Evolutionary conservation across 139 green algal genomes (phyloP), one percentile per base, ranked within the genome.

Genomic region (Chlamydomonas schloesseri): DNA sequence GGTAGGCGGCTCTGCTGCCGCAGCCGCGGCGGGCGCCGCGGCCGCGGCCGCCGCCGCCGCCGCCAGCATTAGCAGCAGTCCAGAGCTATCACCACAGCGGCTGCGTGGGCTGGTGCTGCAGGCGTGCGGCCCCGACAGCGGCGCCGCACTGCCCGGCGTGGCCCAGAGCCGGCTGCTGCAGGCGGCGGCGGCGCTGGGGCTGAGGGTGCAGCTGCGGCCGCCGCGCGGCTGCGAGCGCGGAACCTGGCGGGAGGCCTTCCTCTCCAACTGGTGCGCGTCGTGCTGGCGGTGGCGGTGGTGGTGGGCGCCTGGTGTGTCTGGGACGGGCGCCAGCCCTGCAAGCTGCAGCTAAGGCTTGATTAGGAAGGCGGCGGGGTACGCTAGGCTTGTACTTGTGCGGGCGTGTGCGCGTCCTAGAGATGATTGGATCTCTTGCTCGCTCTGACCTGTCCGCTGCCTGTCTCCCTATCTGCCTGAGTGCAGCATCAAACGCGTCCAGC

Each of bases 211-310:
- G 47, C 71, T 84, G 71, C 37, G 80, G 58, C 37, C 82, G 4
- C 91, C 91, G 3, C 3, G 24, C 10, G 57, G 67, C 18, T 31
- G 20, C 0, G 36, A 87, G 33, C 36, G 88, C 36, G 14, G 68
- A 4, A 2, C 15, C 11, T 94, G 91, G 91, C 57, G 71, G 26
- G 91, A 94, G 74, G 91, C 91, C 0, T 94, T 94, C 72, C 50
- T 94, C 33, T 92, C 69, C 53, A 94, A 93, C 77, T 89, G 90
- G 86, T 88, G 65, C 6, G 83, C n/a, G n/a, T n/a, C n/a, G n/a
- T n/a, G n/a, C n/a, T n/a, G n/a, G n/a, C n/a, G n/a, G n/a, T n/a
- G n/a, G n/a, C n/a, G n/a, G n/a, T n/a, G n/a, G n/a, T n/a, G n/a
- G n/a, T n/a, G n/a, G n/a, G n/a, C n/a, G n/a, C n/a, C n/a, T n/a